A percentile compares a stretch with the other conserved stretches of the same genome.
Evolutionary conservation across 2,329 filamentous ascomycete species (phyloP).

Genomic region (Neopestalotiopsis rosae): DNA sequence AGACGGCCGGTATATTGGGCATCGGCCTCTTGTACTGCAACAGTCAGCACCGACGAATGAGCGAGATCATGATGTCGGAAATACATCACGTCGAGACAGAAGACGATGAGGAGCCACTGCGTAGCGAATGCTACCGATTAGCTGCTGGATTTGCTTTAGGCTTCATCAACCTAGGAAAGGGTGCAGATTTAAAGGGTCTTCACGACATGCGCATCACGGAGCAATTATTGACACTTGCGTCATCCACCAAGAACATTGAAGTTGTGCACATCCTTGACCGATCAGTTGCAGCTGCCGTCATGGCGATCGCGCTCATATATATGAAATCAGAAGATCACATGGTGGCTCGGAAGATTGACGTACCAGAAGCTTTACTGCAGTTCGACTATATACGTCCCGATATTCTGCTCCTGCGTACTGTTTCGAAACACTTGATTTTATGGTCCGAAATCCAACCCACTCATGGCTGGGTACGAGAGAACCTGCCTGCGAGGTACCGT

Average conservation of each 20-base stretch:
- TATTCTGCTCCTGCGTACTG: slow-evolving; percentile 85
- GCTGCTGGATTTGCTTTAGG: slow-evolving; percentile 93
- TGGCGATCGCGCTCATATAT: slow-evolving; percentile 89
- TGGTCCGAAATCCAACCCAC: slow-evolving; percentile 83
- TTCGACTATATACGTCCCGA: slow-evolving; percentile 97
- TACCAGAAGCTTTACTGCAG: slow-evolving; percentile 87
- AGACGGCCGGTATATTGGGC: slow-evolving; percentile 96
- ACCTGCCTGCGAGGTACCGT: slow-evolving; percentile 74
- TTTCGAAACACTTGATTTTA: slow-evolving; percentile 89
- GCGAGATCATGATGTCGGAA: slow-evolving; percentile 97
- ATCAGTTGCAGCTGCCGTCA: slow-evolving; percentile 89
- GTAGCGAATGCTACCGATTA: slow-evolving; percentile 94
- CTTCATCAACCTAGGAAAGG: slow-evolving; percentile 92
- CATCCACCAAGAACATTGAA: slow-evolving; percentile 88
- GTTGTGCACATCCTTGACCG: slow-evolving; percentile 92
- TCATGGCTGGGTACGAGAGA: slow-evolving; percentile 76
- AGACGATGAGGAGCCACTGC: slow-evolving; percentile 83
- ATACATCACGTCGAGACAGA: slow-evolving; percentile 84
- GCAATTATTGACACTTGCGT: slow-evolving; percentile 82
- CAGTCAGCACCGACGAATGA: slow-evolving; percentile 97
- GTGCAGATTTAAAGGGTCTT: slow-evolving; percentile 83
- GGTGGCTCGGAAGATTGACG: slow-evolving; percentile 88
- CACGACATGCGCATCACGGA: slow-evolving; percentile 95
- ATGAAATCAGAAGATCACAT: slow-evolving; percentile 94
- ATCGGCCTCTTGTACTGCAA: slow-evolving; percentile 94